Base-by-base conservation (phyloP, 371 early-diverging fungal species). In the Mortierella sp. region DNA sequence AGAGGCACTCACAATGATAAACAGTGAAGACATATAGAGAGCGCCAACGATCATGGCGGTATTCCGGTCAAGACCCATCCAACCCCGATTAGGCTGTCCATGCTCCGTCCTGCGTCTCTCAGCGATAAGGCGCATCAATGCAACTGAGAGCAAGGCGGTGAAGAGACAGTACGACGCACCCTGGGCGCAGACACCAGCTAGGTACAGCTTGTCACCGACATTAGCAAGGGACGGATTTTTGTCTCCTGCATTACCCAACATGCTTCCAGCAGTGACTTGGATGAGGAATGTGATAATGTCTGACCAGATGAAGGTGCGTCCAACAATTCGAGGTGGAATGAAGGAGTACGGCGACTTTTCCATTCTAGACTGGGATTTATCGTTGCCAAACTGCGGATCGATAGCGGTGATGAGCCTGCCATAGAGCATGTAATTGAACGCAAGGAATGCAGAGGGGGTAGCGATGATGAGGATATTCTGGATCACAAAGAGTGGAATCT, bases 391-490 rank as follows among this genome's bases (percentile, higher is more conserved):
- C 43, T 64, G 42, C 5, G 70, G 70, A n/a, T 70, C 70, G 31
- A 70, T 48, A 1, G 64, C 70, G 8, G 53, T 46, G 47, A 70
- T 50, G 7, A 70, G 21, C 15, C 70, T 39, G 14, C 70, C 70
- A 41, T 70, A 70, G 46, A 70, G 70, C 64, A 70, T 63, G 50
- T 63, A 70, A 50, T 63, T 64, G 64, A 70, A 70, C 4, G 70
- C 70, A 11, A 70, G 60, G 59, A 70, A 70, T 3, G 70, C 59
- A 2, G 59, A 70, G 7, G 70, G 70, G 0, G 64, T 31, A 19
- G 52, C 49, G 44, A 70, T 42, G 37, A 70, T 46, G 24, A 62
- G 24, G 9, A 50, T 21, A 23, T 52, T 49, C 49, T 62, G 63
- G 14, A 31, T 15, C 14, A 63, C 34, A n/a, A 41, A 70, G 41